A percentile compares a stretch with the other conserved stretches of the same genome.
These are phyloP conservation scores for Lactuca sativa DNA, from an alignment of 129 eudicot species.

Conservation along the genomic window DNA sequence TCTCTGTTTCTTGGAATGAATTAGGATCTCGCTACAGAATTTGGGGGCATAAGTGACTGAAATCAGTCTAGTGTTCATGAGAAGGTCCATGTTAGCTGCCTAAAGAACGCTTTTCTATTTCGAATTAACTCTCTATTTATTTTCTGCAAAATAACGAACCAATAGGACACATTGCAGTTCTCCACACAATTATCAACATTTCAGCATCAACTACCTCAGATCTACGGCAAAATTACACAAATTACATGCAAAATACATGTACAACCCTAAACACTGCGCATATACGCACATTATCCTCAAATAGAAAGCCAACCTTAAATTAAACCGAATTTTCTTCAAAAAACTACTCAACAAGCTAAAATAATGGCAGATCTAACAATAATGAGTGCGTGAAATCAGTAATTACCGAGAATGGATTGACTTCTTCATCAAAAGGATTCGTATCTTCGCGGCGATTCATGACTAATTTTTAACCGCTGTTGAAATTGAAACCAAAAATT, in stretches of 20 bases:
- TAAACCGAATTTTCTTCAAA: conserved; percentile 9
- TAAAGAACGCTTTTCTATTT: background rate
- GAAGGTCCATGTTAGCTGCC: background rate
- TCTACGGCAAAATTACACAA: conserved; percentile 22
- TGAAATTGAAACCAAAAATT: conserved; percentile 9
- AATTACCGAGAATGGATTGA: conserved; percentile 93
- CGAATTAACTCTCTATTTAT: background rate
- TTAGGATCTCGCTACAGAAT: background rate
- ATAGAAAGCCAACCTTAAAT: background rate
- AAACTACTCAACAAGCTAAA: conserved; percentile 17
- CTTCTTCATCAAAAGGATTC: conserved; percentile 77
- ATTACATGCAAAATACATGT: conserved; percentile 12
- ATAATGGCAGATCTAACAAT: conserved; percentile 45
- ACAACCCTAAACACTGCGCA: background rate
- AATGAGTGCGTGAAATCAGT: conserved; percentile 5
- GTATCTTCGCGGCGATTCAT: conserved; percentile 73
- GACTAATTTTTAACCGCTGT: conserved; percentile 31
- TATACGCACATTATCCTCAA: conserved; percentile 3
- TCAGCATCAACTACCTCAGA: conserved; percentile 26
- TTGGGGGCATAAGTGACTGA: background rate
- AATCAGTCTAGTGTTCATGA: conserved; percentile 5
- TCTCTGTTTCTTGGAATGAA: background rate
- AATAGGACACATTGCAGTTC: conserved; percentile 1
- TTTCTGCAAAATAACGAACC: background rate
- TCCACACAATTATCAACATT: conserved; percentile 3